Percentiles rank a stretch among this genome's conserved stretches.
These are phyloP conservation scores for Phytophthora pisi DNA, from an alignment of 352 stramenopile species.

Conservation along the genomic window DNA sequence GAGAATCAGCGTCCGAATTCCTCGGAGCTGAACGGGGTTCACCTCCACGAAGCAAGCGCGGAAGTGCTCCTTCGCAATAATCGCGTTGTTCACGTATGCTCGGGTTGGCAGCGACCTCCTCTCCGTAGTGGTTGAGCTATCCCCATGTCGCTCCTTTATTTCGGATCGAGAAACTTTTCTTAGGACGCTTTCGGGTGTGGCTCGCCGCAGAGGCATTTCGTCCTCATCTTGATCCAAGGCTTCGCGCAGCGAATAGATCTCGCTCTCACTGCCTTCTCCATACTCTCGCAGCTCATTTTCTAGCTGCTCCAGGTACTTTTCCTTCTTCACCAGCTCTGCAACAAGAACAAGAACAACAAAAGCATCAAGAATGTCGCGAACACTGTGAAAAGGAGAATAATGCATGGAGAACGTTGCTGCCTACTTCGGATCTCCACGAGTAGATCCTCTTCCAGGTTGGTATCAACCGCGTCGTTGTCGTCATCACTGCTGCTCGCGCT, in stretches of 20 bases:
- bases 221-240: slow-evolving; percentile 6
- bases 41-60: slow-evolving; percentile 37
- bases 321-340: slow-evolving; percentile 37
- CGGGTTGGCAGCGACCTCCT: not conserved
- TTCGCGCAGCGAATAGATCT: slow-evolving; percentile 3
- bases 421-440: slow-evolving; percentile 29
- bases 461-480: slow-evolving; percentile 11
- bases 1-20: slow-evolving; percentile 35
- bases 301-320: slow-evolving; percentile 33
- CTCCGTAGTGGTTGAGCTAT: not conserved
- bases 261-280: slow-evolving; percentile 1
- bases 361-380: not conserved
- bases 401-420: not conserved
- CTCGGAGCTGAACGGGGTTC: slow-evolving; percentile 33
- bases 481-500: not conserved
- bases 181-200: not conserved
- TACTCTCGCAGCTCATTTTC: slow-evolving; percentile 28
- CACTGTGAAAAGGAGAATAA: no score
- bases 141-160: not conserved
- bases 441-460: slow-evolving; percentile 29
- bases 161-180: not conserved
- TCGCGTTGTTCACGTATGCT: not conserved
- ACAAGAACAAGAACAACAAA: not conserved
- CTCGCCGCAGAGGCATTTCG: not conserved
- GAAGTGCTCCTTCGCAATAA: slow-evolving; percentile 26